Conservation (phyloP, 805 yeast genomes). For the Wickerhamiella bombiphila region DNA sequence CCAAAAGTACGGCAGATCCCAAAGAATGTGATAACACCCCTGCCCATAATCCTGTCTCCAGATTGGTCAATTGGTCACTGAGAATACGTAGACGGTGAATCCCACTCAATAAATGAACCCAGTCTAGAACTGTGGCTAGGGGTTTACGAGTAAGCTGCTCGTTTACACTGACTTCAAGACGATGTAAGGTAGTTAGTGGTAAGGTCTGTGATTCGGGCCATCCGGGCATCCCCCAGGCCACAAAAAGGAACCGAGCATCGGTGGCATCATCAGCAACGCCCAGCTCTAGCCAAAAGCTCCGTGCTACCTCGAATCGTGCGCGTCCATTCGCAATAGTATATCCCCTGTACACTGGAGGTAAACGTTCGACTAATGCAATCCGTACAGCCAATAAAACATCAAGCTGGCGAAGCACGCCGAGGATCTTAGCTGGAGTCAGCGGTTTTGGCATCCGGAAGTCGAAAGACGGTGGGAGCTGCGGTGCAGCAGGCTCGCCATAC, state of each 20-base stretch:
- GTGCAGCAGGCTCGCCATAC: conserved; percentile 51
- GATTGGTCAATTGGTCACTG: conserved; percentile 39
- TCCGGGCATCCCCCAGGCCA: conserved; percentile 58
- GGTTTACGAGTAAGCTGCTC: conserved; percentile 32
- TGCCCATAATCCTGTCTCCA: conserved; percentile 41
- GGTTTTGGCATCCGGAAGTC: conserved; percentile 36
- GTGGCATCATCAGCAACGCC: conserved; percentile 51
- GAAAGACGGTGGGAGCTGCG: conserved; percentile 21
- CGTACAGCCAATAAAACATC: conserved; percentile 61
- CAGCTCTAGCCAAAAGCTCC: conserved; percentile 62
- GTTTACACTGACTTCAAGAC: conserved; percentile 44
- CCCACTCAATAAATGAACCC: conserved; percentile 46
- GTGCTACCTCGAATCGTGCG: conserved; percentile 44
- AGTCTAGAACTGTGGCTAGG: conserved; percentile 38
- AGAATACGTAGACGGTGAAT: conserved; percentile 49
- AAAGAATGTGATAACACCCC: conserved; percentile 45
- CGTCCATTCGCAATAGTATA: conserved; percentile 66
- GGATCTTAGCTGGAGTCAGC: conserved; percentile 40
- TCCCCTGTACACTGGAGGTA: conserved; percentile 52
- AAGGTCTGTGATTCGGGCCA: conserved; percentile 15
- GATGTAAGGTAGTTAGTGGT: conserved; percentile 18
- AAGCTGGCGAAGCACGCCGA: conserved; percentile 49
- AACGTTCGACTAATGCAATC: conserved; percentile 42
- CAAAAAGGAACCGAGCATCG: conserved; percentile 57
- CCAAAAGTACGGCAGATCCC: conserved; percentile 36